Evolutionary conservation across 2,329 filamentous ascomycete genomes (phyloP).

Genomic region (Nectriaceae sp.): DNA sequence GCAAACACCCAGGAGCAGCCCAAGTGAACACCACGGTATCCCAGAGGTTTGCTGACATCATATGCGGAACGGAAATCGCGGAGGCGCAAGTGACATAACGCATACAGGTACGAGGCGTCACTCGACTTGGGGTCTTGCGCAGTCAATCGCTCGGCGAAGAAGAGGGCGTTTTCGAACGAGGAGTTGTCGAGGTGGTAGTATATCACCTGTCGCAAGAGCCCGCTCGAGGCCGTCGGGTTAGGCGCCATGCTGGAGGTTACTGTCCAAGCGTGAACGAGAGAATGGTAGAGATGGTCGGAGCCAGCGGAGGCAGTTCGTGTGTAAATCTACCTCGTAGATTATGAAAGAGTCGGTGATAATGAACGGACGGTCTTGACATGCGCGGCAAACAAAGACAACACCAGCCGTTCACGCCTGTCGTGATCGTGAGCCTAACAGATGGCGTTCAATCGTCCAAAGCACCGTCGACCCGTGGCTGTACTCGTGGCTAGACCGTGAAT

Average conservation of each 20-base stretch:
- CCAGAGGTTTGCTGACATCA: constrained; percentile 74
- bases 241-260: constrained; percentile 51
- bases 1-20: constrained; percentile 92
- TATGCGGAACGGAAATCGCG: constrained; percentile 84
- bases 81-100: constrained; percentile 81
- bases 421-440: no score
- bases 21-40: constrained; percentile 71
- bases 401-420: not conserved
- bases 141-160: constrained; percentile 84
- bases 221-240: constrained; percentile 49
- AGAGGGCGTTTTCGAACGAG: constrained; percentile 85
- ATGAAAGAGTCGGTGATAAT: constrained; percentile 22
- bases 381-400: not conserved
- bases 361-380: not conserved
- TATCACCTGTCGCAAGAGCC: constrained; percentile 60
- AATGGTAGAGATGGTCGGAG: constrained; percentile 2
- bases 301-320: constrained; percentile 17
- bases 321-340: no score
- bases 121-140: constrained; percentile 80
- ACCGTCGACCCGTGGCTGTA: not conserved
- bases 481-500: not conserved
- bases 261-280: constrained; percentile 18
- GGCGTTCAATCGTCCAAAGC: no score
- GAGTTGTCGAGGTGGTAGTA: constrained; percentile 85
- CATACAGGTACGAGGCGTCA: constrained; percentile 81